phyloP scores from a whole-genome alignment of 2,329 filamentous ascomycete genomes.

The Colletotrichum tofieldiae region DNA sequence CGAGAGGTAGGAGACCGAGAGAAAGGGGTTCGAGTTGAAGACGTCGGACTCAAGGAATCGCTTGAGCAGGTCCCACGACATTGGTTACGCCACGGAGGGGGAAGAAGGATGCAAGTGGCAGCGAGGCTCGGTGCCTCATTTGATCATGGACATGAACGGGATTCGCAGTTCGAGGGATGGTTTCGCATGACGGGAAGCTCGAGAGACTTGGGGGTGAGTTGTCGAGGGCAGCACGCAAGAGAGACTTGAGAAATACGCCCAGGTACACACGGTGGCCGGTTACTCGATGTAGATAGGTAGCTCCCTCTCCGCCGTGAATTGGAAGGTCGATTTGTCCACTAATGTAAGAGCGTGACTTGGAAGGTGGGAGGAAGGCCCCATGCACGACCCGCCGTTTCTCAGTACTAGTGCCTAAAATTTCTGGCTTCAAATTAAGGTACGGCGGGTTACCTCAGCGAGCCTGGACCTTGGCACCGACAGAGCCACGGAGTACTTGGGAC shows the following conservation, averaged over 20 bases:
- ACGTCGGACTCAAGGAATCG: constrained; percentile 94
- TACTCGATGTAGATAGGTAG: constrained; percentile 31
- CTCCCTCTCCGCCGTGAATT: constrained; percentile 39
- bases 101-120: constrained; percentile 46
- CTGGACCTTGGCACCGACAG: constrained; percentile 16
- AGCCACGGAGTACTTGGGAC: constrained; percentile 1
- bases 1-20: constrained; percentile 91
- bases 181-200: constrained; percentile 47
- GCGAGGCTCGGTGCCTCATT: constrained; percentile 56
- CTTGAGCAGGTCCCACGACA: constrained; percentile 91
- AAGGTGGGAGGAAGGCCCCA: constrained; percentile 41
- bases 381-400: constrained; percentile 36
- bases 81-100: constrained; percentile 59
- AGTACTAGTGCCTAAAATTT: constrained; percentile 36
- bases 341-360: constrained; percentile 42
- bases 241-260: not conserved
- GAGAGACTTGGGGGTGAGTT: constrained; percentile 3
- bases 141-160: constrained; percentile 52
- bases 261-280: constrained; percentile 31
- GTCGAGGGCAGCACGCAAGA: constrained; percentile 28
- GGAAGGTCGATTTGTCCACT: constrained; percentile 41
- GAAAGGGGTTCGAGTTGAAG: constrained; percentile 92
- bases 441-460: constrained; percentile 39
- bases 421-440: constrained; percentile 39
- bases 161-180: constrained; percentile 43